Base-by-base conservation (phyloP, 2,329 filamentous ascomycete species). In the Drechslera avenae region DNA sequence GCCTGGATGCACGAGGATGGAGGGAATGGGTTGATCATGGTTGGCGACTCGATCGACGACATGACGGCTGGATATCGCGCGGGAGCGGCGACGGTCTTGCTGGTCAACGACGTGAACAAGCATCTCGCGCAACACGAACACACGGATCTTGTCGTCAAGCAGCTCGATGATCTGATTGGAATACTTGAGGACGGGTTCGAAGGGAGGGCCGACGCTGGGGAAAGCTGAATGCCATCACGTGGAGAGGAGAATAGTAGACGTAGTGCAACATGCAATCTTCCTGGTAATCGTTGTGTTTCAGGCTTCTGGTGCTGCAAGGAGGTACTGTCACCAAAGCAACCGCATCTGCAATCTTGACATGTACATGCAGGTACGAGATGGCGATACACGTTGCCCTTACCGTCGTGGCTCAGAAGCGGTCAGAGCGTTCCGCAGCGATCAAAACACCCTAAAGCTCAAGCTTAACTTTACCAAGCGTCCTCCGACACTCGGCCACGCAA, bases 1-100 rank as follows among this genome's bases (percentile, higher is more conserved):
- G 76, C 79, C 50, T 96, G 92, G 92, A 86, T 62, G 57, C 62
- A 67, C 40, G 70, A 73, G 7, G 76, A 79, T 56, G 71, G 74
- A 1, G 78, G 73, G 0, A 67, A 75, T 16, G 73, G 73, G 21
- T 49, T 83, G 41, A 79, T 84, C 48, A 82, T 82, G 73, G 78
- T 83, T 0, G 80, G 79, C 8, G 81, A 83, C 50, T 91, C 87
- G 13, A 85, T 96, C 47, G 94, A 97, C 71, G 94, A 99, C 70
- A 95, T 97, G 85, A 89, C 87, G 6, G 91, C 93, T 1, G 93
- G 94, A 0, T 83, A 87, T 52, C 81, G 80, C 44, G 93, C 93
- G 0, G 93, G 93, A 1, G 90, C 92, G 1, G 89, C 91, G 28
- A 97, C 94, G 0, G 91, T 97, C n/a, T 69, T 97, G 68, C 78